Conservation (phyloP, 2,329 filamentous ascomycete genomes). For the Podosphaera fusca region DNA sequence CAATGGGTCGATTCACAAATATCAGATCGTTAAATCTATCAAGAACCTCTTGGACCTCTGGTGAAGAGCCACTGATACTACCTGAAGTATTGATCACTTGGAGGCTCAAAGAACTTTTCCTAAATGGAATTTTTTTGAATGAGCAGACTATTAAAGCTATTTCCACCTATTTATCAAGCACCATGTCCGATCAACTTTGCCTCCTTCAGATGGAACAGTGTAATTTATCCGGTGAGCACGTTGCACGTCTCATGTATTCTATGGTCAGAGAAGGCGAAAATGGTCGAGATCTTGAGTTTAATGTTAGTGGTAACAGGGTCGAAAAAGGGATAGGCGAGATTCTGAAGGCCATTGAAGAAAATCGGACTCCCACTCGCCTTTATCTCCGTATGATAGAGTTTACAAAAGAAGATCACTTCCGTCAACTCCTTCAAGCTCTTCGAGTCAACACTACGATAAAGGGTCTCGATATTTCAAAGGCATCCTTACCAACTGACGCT, state of each 20-base stretch:
- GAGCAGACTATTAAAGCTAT: slow-evolving; percentile 40
- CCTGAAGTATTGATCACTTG: slow-evolving; percentile 43
- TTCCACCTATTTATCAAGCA: slow-evolving; percentile 36
- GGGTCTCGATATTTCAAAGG: slow-evolving; percentile 45
- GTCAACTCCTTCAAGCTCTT: slow-evolving; percentile 36
- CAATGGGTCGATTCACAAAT: slow-evolving; percentile 41
- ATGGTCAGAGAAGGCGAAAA: slow-evolving; percentile 28
- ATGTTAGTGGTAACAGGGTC: slow-evolving; percentile 34
- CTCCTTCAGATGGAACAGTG: slow-evolving; percentile 44
- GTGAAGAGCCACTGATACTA: slow-evolving; percentile 37
- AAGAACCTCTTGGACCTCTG: slow-evolving; percentile 37
- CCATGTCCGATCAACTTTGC: slow-evolving; percentile 34
- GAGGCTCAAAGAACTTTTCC: slow-evolving; percentile 39
- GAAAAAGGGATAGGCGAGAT: slow-evolving; percentile 27
- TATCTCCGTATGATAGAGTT: slow-evolving; percentile 46
- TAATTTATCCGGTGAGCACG: slow-evolving; percentile 37
- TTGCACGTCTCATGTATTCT: slow-evolving; percentile 39
- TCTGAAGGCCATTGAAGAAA: slow-evolving; percentile 25
- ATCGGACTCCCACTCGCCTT: slow-evolving; percentile 35
- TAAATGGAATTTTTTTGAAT: slow-evolving; percentile 41
- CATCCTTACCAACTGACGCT: slow-evolving; percentile 45
- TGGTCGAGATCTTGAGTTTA: slow-evolving; percentile 35
- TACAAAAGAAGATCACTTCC: slow-evolving; percentile 23
- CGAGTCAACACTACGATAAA: slow-evolving; percentile 37
- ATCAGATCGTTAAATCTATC: slow-evolving; percentile 44